phyloP scores from a whole-genome alignment of 176 grass and related monocot genomes.

The Bothriochloa decipiens region DNA sequence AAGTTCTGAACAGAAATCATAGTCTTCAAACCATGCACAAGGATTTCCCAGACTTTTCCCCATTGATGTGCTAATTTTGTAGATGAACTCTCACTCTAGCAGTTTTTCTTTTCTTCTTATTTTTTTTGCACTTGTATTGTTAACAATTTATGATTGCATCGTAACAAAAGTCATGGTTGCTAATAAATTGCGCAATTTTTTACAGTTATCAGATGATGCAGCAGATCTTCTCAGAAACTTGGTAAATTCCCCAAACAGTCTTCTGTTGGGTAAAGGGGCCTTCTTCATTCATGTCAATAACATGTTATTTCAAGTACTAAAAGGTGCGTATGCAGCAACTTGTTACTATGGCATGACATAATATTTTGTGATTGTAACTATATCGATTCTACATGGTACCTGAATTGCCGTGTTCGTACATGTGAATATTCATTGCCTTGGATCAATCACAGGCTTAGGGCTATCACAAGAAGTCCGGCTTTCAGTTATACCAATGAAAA shows the following conservation, averaged over 20 bases:
- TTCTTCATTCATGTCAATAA: constrained; percentile 89
- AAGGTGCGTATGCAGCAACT: constrained; percentile 59
- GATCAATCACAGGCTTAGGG: not conserved
- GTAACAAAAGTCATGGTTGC: not conserved
- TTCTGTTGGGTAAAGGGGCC: constrained; percentile 78
- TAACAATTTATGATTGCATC: not conserved
- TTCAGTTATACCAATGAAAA: constrained; percentile 9
- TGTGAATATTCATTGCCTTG: not conserved
- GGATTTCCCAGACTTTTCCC: constrained; percentile 9
- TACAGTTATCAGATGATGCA: constrained; percentile 76
- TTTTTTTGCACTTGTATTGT: not conserved
- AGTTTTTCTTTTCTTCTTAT: not conserved
- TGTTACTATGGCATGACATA: constrained; percentile 25
- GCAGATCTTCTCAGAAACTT: constrained; percentile 65
- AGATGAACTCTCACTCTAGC: not conserved
- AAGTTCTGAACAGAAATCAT: not conserved
- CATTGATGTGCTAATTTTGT: not conserved
- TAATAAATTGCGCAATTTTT: constrained; percentile 29
- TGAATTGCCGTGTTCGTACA: not conserved
- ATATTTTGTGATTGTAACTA: not conserved
- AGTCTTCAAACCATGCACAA: not conserved
- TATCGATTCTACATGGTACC: constrained; percentile 13
- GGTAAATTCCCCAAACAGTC: constrained; percentile 83
- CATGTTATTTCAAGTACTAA: constrained; percentile 78
- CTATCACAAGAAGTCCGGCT: not conserved